These are phyloP conservation scores for Ambrosiella xylebori DNA, from an alignment of 2,329 filamentous ascomycete genomes.

Conservation along the genomic window DNA sequence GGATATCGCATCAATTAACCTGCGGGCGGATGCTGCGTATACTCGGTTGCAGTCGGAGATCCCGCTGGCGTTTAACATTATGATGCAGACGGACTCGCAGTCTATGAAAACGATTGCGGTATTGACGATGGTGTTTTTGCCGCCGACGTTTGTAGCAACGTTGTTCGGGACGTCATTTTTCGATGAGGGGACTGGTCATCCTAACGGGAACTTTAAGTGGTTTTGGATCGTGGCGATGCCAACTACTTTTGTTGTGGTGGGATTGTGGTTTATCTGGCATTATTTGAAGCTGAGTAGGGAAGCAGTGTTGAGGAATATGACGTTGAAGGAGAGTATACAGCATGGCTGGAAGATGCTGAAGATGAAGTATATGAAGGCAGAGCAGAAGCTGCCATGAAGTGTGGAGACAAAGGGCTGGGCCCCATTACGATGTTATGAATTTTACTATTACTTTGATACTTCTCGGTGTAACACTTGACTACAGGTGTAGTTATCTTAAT, in stretches of 20 bases:
- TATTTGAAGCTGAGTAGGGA: not conserved
- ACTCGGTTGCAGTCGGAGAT: not conserved
- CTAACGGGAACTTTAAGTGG: not conserved
- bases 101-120: slow-evolving; percentile 12
- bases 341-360: not conserved
- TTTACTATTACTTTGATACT: no score
- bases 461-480: no score
- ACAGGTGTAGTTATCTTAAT: no score
- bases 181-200: not conserved
- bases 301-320: not conserved
- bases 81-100: slow-evolving; percentile 5
- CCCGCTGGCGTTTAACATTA: slow-evolving; percentile 4
- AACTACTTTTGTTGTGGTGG: not conserved
- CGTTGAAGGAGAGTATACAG: not conserved
- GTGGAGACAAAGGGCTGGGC: no score
- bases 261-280: not conserved
- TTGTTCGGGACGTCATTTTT: slow-evolving; percentile 8
- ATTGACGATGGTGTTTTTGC: slow-evolving; percentile 13
- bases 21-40: not conserved
- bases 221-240: slow-evolving; percentile 9
- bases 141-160: slow-evolving; percentile 10
- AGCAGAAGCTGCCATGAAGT: no score
- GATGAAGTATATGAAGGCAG: no score
- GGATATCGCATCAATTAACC: no score
- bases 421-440: no score